Base-by-base conservation (phyloP, 805 yeast genomes). In the Yarrowia sp. region DNA sequence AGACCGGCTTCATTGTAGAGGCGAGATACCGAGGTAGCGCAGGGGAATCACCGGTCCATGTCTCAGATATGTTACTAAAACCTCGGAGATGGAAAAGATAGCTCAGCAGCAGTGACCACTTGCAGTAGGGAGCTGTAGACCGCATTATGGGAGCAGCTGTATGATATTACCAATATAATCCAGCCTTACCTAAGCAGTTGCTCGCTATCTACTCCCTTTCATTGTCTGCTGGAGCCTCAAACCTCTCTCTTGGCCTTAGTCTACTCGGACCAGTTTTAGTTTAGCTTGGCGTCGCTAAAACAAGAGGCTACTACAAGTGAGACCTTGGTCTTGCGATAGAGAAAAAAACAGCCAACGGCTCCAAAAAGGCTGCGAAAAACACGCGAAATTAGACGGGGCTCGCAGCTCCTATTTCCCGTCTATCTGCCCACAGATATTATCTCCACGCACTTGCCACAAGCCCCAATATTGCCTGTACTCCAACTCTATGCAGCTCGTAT, bases 401-500 rank as follows among this genome's bases (percentile, higher is more conserved):
- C 28, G 28, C 5, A 22, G 28, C 28, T 22, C 28, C n/a, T 3
- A 22, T 22, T 22, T 22, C 28, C 28, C 28, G 28, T 22, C n/a
- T 3, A 22, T 22, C 28, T 22, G 28, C 28, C 38, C 13, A 11
- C 38, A 35, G 38, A 35, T 35, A 22, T 35, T 11, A 9, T 35
- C 13, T 35, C 10, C 10, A 9, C 38, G 13, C 38, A 35, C 38
- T 35, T 35, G 38, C 38, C 38, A 35, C 42, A 13, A 38, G 43
- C 58, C 43, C 33, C 58, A 36, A 36, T 11, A 13, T 22, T 38
- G 22, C 17, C 43, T 36, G 58, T 36, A 14, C 32, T 32, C 28
- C 43, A 36, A 36, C 58, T 51, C 58, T 50, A 51, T 51, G 58
- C 58, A 51, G 58, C 58, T 51, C 43, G 43, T 51, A 51, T 51